phyloP scores from a whole-genome alignment of 75 land plant genomes.

The Sequoia sempervirens region DNA sequence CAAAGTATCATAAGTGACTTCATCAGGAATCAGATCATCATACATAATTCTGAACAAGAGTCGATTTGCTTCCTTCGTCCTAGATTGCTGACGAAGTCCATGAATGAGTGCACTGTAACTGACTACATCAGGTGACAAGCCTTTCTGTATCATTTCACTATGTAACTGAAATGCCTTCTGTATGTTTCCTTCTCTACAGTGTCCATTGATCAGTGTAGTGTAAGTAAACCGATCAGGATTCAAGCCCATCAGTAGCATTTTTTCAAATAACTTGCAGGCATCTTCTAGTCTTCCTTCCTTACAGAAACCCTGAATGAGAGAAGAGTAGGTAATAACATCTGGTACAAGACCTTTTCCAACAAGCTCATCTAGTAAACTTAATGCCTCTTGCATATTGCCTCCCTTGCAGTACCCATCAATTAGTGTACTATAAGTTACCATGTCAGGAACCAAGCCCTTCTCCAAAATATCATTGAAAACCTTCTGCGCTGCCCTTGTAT shows the following conservation, averaged over 20 bases:
- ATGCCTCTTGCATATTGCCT: slow-evolving; percentile 43
- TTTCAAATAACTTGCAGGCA: slow-evolving; percentile 36
- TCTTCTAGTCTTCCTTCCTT: slow-evolving; percentile 36
- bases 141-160: slow-evolving; percentile 52
- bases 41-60: slow-evolving; percentile 45
- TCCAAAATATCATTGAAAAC: slow-evolving; percentile 37
- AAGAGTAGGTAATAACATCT: slow-evolving; percentile 55
- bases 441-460: slow-evolving; percentile 51
- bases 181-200: slow-evolving; percentile 56
- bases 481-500: slow-evolving; percentile 42
- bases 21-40: slow-evolving; percentile 49
- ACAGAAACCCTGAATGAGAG: slow-evolving; percentile 68
- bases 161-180: slow-evolving; percentile 39
- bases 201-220: slow-evolving; percentile 66
- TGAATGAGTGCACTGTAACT: slow-evolving; percentile 71
- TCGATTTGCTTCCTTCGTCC: slow-evolving; percentile 55
- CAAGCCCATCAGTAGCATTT: slow-evolving; percentile 44
- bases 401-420: slow-evolving; percentile 44
- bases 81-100: slow-evolving; percentile 50
- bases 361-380: slow-evolving; percentile 40
- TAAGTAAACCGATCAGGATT: slow-evolving; percentile 53
- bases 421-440: slow-evolving; percentile 56
- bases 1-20: slow-evolving; percentile 52
- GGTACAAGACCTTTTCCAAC: slow-evolving; percentile 39
- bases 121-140: slow-evolving; percentile 60